phyloP scores from a whole-genome alignment of 2,329 filamentous ascomycete genomes.

The Neonectria ditissima region DNA sequence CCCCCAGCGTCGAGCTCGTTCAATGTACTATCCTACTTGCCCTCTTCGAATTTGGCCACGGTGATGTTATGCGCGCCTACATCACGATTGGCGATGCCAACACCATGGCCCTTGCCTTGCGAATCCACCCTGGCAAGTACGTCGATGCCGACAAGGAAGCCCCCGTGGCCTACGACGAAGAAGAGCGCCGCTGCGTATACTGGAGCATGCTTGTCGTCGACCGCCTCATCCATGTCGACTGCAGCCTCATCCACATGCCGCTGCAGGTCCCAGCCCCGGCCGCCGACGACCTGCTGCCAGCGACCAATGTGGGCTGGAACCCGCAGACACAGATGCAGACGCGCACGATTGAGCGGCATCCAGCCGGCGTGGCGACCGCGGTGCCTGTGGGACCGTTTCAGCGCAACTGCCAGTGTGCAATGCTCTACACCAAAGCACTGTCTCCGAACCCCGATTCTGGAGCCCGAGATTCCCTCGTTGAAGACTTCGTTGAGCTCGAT shows the following conservation, averaged over 20 bases:
- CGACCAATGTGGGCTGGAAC: slow-evolving; percentile 51
- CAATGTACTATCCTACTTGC: slow-evolving; percentile 57
- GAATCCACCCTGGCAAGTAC: slow-evolving; percentile 53
- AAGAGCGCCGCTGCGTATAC: slow-evolving; percentile 56
- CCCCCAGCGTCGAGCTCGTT: slow-evolving; percentile 54
- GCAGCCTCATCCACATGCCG: slow-evolving; percentile 47
- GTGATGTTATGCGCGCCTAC: slow-evolving; percentile 56
- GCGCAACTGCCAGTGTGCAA: slow-evolving; percentile 51
- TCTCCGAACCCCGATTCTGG: slow-evolving; percentile 37
- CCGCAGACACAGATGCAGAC: slow-evolving; percentile 38
- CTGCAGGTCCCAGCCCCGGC: slow-evolving; percentile 52
- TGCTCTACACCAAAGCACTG: slow-evolving; percentile 49
- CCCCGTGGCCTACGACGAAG: slow-evolving; percentile 48
- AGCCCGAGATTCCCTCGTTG: slow-evolving; percentile 36
- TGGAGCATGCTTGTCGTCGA: slow-evolving; percentile 60
- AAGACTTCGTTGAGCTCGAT: slow-evolving; percentile 50
- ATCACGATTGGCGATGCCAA: slow-evolving; percentile 56
- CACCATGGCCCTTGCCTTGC: slow-evolving; percentile 51
- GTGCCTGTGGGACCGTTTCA: slow-evolving; percentile 51
- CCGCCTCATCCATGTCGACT: slow-evolving; percentile 52
- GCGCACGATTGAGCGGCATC: slow-evolving; percentile 43
- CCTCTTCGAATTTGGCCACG: slow-evolving; percentile 60
- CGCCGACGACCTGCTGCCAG: slow-evolving; percentile 51
- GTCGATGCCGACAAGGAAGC: slow-evolving; percentile 47
- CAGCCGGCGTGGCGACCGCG: slow-evolving; percentile 43